A percentile compares a stretch with the other conserved stretches of the same genome.
Conservation (phyloP, 805 yeast genomes). For the Candida saitoana region DNA sequence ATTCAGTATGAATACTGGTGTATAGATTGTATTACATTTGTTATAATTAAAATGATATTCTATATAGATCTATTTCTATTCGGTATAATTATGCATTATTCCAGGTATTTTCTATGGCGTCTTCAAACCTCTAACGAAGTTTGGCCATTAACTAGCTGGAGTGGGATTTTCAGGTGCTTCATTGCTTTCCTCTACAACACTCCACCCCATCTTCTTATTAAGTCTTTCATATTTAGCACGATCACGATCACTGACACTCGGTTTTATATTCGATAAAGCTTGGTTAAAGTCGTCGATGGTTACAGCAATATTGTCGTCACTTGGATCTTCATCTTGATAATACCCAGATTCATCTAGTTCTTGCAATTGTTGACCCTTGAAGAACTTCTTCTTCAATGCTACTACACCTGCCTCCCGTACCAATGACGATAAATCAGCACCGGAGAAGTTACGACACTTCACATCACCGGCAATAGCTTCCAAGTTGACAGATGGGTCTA, state of each 20-base stretch:
- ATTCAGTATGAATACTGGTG: no score
- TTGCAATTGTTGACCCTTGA: conserved; percentile 38
- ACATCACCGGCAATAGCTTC: conserved; percentile 62
- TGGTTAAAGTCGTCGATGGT: conserved; percentile 59
- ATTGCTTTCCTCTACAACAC: conserved; percentile 29
- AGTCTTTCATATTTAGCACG: conserved; percentile 70
- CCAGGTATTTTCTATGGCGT: no score
- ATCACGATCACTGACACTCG: conserved; percentile 87
- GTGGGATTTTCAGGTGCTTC: conserved; percentile 1
- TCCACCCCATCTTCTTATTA: conserved; percentile 75
- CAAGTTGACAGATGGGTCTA: conserved; percentile 60
- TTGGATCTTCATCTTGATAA: conserved; percentile 23
- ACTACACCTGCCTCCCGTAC: conserved; percentile 92
- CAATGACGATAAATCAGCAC: conserved; percentile 91
- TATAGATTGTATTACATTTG: no score
- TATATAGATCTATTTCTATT: neutral
- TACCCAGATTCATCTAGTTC: conserved; percentile 37
- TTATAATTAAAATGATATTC: neutral
- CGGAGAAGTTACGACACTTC: conserved; percentile 84
- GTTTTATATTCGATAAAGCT: conserved; percentile 75
- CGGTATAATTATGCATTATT: no score
- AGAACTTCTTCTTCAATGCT: conserved; percentile 75
- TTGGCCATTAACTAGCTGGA: no score
- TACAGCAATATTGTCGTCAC: conserved; percentile 48
- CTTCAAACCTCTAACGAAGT: no score